A percentile compares a stretch with the other conserved stretches of the same genome.
Conservation (phyloP, 352 stramenopile genomes). For the Thraustotheca clavata region DNA sequence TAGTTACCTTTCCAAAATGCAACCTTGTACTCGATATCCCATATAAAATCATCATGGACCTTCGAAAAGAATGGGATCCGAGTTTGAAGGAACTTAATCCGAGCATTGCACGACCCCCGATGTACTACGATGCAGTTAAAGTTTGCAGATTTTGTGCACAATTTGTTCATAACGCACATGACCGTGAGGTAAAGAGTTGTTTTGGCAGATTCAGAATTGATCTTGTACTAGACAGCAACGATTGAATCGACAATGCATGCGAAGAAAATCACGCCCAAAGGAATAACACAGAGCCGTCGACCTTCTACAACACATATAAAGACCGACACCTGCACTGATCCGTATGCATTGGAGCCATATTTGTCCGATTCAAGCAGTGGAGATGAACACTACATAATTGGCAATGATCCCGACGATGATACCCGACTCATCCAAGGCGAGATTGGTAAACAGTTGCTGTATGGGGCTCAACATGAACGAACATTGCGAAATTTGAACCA, state of each 20-base stretch:
- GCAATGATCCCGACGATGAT: not conserved
- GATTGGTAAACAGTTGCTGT: constrained; percentile 5
- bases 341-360: not conserved
- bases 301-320: not conserved
- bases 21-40: constrained; percentile 10
- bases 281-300: not conserved
- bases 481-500: constrained; percentile 7
- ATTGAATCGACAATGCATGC: not conserved
- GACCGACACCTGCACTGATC: not conserved
- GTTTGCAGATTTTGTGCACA: constrained; percentile 19
- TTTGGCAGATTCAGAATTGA: not conserved
- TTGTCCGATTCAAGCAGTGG: not conserved
- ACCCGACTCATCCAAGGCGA: not conserved
- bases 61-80: constrained; percentile 3
- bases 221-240: not conserved
- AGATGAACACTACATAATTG: constrained; percentile 2
- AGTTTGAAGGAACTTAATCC: constrained; percentile 14
- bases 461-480: constrained; percentile 1
- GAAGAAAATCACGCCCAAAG: not conserved
- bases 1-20: constrained; percentile 2
- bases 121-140: constrained; percentile 13
- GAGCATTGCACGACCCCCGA: not conserved
- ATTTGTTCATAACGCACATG: constrained; percentile 2
- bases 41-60: constrained; percentile 21
- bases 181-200: not conserved